Percentiles rank a stretch among this genome's conserved stretches.
Conservation (phyloP, 1,139 yeast species). For the Torulaspora globosa region DNA sequence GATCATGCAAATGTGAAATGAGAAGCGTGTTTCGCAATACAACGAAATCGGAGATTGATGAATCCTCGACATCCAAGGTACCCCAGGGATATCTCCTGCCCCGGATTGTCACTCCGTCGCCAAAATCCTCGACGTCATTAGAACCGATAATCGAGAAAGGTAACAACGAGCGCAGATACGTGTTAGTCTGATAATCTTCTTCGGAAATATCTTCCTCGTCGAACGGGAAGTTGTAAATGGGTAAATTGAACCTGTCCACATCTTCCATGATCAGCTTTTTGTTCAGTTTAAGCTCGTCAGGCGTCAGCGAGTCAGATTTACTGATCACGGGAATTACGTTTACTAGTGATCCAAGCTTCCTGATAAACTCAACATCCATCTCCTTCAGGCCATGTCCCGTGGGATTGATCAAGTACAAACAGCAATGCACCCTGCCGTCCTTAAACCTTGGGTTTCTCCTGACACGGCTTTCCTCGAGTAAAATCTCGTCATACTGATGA, state of each 20-base stretch:
- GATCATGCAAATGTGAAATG: conserved; percentile 89
- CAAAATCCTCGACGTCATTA: conserved; percentile 52
- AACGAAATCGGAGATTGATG: conserved; percentile 79
- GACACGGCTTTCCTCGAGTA: conserved; percentile 87
- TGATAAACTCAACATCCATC: conserved; percentile 73
- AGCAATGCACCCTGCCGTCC: conserved; percentile 73
- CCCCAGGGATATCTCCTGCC: conserved; percentile 98
- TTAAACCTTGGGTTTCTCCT: conserved; percentile 80
- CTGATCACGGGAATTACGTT: conserved; percentile 85
- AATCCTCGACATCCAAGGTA: conserved; percentile 78
- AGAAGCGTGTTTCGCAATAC: conserved; percentile 75
- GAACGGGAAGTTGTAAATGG: conserved; percentile 76
- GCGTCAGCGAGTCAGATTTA: conserved; percentile 83
- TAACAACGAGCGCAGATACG: conserved; percentile 63
- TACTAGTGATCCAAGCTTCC: conserved; percentile 69
- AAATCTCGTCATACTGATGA: conserved; percentile 82
- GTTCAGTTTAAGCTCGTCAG: conserved; percentile 62
- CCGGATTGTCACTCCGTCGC: conserved; percentile 58
- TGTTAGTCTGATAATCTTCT: conserved; percentile 78
- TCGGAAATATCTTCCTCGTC: conserved; percentile 60
- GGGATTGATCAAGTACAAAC: conserved; percentile 66
- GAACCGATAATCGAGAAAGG: conserved; percentile 92
- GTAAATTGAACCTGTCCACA: conserved; percentile 70
- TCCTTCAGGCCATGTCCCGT: conserved; percentile 78
- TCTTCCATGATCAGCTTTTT: conserved; percentile 66